Percentiles rank a stretch among this genome's conserved stretches.
Evolutionary conservation across 805 yeast genomes (phyloP).

Genomic region (Pichia thaimueangensis): DNA sequence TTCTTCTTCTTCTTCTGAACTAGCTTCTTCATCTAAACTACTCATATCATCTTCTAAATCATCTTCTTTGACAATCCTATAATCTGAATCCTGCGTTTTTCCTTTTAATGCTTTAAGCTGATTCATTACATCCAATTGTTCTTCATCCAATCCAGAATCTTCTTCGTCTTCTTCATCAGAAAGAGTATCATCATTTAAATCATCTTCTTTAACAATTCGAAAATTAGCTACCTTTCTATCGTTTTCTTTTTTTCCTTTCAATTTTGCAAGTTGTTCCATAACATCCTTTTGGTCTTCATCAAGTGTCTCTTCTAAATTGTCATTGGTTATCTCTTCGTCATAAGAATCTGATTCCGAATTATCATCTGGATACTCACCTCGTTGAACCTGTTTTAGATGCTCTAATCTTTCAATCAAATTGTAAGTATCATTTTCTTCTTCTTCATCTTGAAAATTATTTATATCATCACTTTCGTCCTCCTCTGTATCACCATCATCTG

Average conservation of each 20-base stretch:
- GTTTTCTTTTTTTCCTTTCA: slow-evolving; percentile 27
- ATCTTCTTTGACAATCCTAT: slow-evolving; percentile 26
- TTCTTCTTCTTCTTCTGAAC: slow-evolving; percentile 13
- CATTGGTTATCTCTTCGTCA: background rate
- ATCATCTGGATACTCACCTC: slow-evolving; percentile 11
- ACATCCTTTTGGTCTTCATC: slow-evolving; percentile 20
- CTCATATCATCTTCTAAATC: slow-evolving; percentile 22
- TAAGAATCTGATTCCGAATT: slow-evolving; percentile 12
- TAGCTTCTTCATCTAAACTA: slow-evolving; percentile 13
- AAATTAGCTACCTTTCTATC: background rate
- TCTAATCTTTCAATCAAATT: slow-evolving; percentile 12
- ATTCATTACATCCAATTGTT: slow-evolving; percentile 23
- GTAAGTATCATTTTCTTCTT: slow-evolving; percentile 12
- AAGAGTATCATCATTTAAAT: slow-evolving; percentile 11
- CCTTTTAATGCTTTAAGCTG: slow-evolving; percentile 23
- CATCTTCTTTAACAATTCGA: slow-evolving; percentile 18
- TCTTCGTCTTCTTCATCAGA: slow-evolving; percentile 18
- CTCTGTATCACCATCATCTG: slow-evolving; percentile 10
- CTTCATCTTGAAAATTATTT: slow-evolving; percentile 16
- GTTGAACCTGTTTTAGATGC: slow-evolving; percentile 14
- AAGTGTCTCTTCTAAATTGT: background rate
- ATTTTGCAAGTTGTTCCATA: slow-evolving; percentile 36
- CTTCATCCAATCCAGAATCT: slow-evolving; percentile 17
- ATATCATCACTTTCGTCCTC: slow-evolving; percentile 6
- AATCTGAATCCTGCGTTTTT: slow-evolving; percentile 19